These are phyloP conservation scores for Cladosporium austrohemisphaericum DNA, from an alignment of 2,329 filamentous ascomycete genomes.

Conservation along the genomic window DNA sequence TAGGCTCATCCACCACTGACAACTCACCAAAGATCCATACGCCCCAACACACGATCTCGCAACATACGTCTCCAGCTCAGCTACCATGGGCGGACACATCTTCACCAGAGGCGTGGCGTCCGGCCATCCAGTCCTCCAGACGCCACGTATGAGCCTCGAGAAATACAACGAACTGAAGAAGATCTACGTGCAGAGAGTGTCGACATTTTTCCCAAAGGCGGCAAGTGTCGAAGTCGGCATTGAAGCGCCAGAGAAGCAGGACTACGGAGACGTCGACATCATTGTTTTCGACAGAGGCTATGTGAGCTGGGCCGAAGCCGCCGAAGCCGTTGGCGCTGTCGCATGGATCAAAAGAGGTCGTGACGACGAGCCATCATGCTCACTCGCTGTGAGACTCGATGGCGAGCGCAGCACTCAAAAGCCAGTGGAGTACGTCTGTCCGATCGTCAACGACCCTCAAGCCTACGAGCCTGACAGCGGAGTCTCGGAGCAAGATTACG, in stretches of 20 bases:
- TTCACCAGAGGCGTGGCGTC: conserved; percentile 47
- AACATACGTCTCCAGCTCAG: background rate
- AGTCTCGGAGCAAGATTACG: conserved; percentile 30
- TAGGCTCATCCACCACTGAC: too few relatives aligned
- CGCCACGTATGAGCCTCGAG: conserved; percentile 61
- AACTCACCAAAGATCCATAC: too few relatives aligned
- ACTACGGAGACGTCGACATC: conserved; percentile 72
- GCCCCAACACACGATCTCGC: background rate
- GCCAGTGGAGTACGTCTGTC: conserved; percentile 19
- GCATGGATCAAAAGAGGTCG: conserved; percentile 22
- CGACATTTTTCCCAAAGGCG: conserved; percentile 49
- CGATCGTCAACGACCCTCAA: conserved; percentile 6
- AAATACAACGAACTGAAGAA: conserved; percentile 55
- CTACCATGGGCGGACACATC: conserved; percentile 62
- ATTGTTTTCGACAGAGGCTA: conserved; percentile 44
- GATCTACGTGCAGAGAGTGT: conserved; percentile 41
- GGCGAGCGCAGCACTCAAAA: conserved; percentile 8
- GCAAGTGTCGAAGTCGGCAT: conserved; percentile 56
- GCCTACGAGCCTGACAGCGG: background rate
- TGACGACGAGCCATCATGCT: conserved; percentile 16
- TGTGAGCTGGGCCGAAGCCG: conserved; percentile 33
- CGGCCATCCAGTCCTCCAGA: conserved; percentile 48
- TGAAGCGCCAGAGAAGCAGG: conserved; percentile 64
- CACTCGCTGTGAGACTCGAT: conserved; percentile 24
- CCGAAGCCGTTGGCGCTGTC: conserved; percentile 45